Base-by-base conservation (phyloP, 164 flowering plant species). In the Cinnamomum micranthum region DNA sequence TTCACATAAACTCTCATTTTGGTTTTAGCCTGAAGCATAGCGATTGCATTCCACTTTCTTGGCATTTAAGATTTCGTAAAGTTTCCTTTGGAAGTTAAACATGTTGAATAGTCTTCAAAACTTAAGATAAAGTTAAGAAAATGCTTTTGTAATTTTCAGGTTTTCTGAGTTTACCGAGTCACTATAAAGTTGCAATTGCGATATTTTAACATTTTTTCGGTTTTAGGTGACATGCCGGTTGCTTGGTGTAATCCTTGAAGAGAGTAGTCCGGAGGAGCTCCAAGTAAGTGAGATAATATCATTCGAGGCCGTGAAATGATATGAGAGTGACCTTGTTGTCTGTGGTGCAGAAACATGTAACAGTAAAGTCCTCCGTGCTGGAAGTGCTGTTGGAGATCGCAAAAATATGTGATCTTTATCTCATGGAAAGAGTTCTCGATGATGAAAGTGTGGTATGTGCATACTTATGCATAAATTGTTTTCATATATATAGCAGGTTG, bases 381-480 rank as follows among this genome's bases (percentile, higher is more conserved):
- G 97, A 93, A 85, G 87, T 92, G 50, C 79, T 95, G 79, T 78
- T 92, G 86, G 99, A 95, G 83, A 91, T 95, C 24, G 92, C 99
- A 23, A 95, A 93, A 75, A 88, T 78, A 77, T 91, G 96, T 84
- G 98, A 95, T 85, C 89, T 95, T 62, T 93, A 93, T 85, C 95
- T 93, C 71, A 93, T 95, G 99, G 99, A 95, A 83, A 90, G 94
- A 86, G 91, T 95, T 73, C 77, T 93, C 33, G 98, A 95, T 68
- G 99, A 95, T 84, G 97, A 91, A 79, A 91, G 89, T 63, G 97
- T 89, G 82, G 99, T 95, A 75, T 28, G 90, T 80, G 28, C 23
- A 25, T 31, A 71, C 76, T 76, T 74, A 89, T 80, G 28, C 23
- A 25, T 31, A 71, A 62, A 76, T 76, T 74, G 20, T 79, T 74